phyloP scores from a whole-genome alignment of 179 eudicot genomes.

The Nepenthes alata region DNA sequence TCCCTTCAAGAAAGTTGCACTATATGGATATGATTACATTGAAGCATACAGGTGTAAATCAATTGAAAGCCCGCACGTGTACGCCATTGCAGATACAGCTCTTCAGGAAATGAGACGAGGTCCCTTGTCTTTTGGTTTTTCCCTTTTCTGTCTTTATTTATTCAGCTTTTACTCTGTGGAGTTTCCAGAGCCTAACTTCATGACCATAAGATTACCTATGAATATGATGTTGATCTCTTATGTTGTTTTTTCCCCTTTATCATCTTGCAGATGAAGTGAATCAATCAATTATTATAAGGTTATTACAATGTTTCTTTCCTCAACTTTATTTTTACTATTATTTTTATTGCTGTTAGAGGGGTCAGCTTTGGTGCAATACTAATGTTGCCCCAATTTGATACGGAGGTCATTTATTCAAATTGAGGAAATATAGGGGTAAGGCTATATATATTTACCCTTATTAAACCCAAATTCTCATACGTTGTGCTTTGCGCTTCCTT shows the following conservation, averaged over 20 bases:
- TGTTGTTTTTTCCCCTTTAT: conserved; percentile 5
- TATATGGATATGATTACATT: conserved; percentile 73
- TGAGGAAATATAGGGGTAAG: too few species aligned
- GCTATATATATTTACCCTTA: too few species aligned
- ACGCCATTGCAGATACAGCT: conserved; percentile 91
- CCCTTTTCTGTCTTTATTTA: not conserved
- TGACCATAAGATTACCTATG: not conserved
- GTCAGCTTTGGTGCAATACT: too few species aligned
- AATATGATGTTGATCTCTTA: not conserved
- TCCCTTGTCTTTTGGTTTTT: conserved; percentile 12
- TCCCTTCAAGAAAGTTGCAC: conserved; percentile 77
- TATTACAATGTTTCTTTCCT: conserved; percentile 12
- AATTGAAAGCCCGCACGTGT: conserved; percentile 80
- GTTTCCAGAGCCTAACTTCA: too few species aligned
- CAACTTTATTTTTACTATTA: conserved; percentile 1
- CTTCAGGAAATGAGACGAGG: conserved; percentile 93
- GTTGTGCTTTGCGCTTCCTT: too few species aligned
- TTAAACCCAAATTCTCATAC: too few species aligned
- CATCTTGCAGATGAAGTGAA: conserved; percentile 85
- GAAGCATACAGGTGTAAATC: conserved; percentile 65
- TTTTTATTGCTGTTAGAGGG: not conserved
- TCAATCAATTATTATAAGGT: conserved; percentile 97
- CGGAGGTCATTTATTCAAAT: too few species aligned
- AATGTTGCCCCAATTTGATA: too few species aligned
- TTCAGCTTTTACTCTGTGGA: not conserved